A percentile compares a stretch with the other conserved stretches of the same genome.
These are phyloP conservation scores for Plantago lanceolata DNA, from an alignment of 305 asterid genomes.

Conservation along the genomic window DNA sequence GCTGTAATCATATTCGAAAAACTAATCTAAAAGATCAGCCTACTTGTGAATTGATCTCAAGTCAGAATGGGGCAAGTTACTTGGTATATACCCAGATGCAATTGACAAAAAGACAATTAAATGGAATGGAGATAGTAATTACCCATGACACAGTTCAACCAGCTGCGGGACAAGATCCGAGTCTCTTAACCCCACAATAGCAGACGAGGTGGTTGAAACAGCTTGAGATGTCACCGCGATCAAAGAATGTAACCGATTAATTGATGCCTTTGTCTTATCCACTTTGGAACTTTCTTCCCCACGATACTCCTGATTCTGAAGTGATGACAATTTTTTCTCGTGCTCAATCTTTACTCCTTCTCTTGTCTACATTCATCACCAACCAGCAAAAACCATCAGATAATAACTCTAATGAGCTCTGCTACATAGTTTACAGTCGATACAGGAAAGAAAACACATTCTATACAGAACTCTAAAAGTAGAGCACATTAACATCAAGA, in stretches of 20 bases:
- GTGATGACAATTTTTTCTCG: constrained; percentile 74
- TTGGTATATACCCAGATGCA: constrained; percentile 1
- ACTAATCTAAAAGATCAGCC: too few species aligned
- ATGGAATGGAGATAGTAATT: constrained; percentile 24
- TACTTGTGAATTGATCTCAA: background rate
- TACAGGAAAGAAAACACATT: background rate
- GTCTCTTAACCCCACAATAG: constrained; percentile 69
- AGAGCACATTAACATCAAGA: background rate
- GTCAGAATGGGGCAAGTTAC: constrained; percentile 3
- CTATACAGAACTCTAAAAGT: background rate
- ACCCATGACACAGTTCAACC: constrained; percentile 98
- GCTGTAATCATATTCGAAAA: too few species aligned
- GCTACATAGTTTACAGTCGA: background rate
- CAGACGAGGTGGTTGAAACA: constrained; percentile 83
- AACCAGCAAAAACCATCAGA: constrained; percentile 19
- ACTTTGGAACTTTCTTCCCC: constrained; percentile 70
- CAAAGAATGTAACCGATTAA: constrained; percentile 79
- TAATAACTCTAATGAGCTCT: constrained; percentile 6
- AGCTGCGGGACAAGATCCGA: constrained; percentile 97
- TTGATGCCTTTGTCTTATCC: constrained; percentile 93
- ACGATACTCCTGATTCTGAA: constrained; percentile 78
- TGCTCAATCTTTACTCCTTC: constrained; percentile 94
- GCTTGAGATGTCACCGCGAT: constrained; percentile 92
- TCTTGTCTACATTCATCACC: constrained; percentile 52
- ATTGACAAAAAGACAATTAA: constrained; percentile 2